phyloP scores from a whole-genome alignment of 805 yeast species.

The Trichomonascus vanleenenianus region DNA sequence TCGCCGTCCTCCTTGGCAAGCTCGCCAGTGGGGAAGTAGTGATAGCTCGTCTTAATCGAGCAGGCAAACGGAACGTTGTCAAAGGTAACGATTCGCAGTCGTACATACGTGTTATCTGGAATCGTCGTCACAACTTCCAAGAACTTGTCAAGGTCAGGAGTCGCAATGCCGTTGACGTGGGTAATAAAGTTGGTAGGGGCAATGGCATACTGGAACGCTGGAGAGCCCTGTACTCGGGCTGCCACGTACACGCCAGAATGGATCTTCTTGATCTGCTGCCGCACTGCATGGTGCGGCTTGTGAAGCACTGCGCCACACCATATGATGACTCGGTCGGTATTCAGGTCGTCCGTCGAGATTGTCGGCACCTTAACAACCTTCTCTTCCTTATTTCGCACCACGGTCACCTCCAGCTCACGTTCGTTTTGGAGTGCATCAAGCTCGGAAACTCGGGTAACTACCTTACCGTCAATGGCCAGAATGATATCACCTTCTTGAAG shows the following conservation, averaged over 20 bases:
- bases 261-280: constrained; percentile 67
- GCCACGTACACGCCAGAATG: constrained; percentile 85
- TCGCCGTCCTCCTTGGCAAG: constrained; percentile 38
- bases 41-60: constrained; percentile 79
- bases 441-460: constrained; percentile 62
- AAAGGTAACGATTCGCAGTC: constrained; percentile 71
- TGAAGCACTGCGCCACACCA: constrained; percentile 86
- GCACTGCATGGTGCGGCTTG: constrained; percentile 86
- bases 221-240: constrained; percentile 69
- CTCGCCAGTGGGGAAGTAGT: constrained; percentile 63
- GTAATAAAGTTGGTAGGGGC: constrained; percentile 79
- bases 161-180: constrained; percentile 72
- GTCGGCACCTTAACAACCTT: constrained; percentile 58
- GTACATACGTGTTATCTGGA: constrained; percentile 74
- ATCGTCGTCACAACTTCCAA: constrained; percentile 57
- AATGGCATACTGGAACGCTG: constrained; percentile 75
- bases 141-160: constrained; percentile 63
- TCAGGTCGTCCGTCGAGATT: constrained; percentile 45
- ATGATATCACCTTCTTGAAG: constrained; percentile 64
- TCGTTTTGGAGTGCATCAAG: constrained; percentile 42
- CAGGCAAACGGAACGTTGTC: constrained; percentile 84
- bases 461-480: constrained; percentile 55
- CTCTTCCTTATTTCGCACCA: constrained; percentile 66
- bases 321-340: constrained; percentile 58
- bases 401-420: constrained; percentile 44